These are phyloP conservation scores for Davidsoniella eucalypti DNA, from an alignment of 2,329 filamentous ascomycete genomes.

Conservation along the genomic window DNA sequence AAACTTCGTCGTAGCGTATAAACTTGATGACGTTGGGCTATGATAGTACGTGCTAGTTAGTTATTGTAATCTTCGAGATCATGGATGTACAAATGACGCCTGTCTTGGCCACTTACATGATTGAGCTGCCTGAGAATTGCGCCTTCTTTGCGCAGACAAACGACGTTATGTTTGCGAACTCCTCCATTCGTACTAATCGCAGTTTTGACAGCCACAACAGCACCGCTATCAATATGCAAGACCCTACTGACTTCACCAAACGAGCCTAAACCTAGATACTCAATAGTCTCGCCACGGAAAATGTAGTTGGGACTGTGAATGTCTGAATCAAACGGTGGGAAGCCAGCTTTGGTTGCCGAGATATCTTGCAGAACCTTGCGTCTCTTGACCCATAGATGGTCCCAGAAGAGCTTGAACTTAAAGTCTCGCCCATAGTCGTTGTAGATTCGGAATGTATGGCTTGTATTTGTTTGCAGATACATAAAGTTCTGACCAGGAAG, in stretches of 20 bases:
- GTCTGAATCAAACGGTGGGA: too few species aligned
- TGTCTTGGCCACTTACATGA: not conserved
- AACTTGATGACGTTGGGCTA: constrained; percentile 5
- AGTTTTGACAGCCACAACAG: constrained; percentile 1
- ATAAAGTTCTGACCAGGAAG: too few species aligned
- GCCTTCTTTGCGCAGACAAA: not conserved
- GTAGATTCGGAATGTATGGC: not conserved
- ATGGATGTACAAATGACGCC: not conserved
- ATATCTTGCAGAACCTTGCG: not conserved
- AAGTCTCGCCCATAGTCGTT: not conserved
- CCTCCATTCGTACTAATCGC: not conserved
- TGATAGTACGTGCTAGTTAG: not conserved
- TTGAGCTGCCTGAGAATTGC: not conserved
- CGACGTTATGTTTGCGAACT: not conserved
- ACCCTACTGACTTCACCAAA: not conserved
- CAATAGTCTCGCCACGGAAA: not conserved
- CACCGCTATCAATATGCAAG: constrained; percentile 1
- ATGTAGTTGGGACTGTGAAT: not conserved
- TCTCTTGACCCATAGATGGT: not conserved
- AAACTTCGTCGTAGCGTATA: not conserved
- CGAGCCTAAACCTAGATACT: not conserved
- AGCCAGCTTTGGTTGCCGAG: not conserved
- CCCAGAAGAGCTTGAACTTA: not conserved
- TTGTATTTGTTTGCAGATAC: too few species aligned
- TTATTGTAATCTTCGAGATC: not conserved